Conservation (phyloP, 2,329 filamentous ascomycete species). For the Apiospora aurea region DNA sequence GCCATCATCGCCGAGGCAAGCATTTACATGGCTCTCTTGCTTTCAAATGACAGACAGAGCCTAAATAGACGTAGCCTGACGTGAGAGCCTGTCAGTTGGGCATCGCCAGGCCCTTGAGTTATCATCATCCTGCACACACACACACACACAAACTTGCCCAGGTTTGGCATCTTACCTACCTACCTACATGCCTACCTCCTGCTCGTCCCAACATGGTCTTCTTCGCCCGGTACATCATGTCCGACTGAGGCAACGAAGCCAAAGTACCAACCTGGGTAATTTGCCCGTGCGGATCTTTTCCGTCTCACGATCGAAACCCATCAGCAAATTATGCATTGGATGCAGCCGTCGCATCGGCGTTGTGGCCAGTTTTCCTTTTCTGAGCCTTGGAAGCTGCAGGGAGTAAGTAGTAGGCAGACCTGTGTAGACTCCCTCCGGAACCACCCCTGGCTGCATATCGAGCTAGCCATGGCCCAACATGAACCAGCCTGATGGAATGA, state of each 20-base stretch:
- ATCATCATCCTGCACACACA: not conserved
- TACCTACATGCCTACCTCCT: not conserved
- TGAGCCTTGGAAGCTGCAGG: conserved; percentile 5
- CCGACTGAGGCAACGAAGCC: conserved; percentile 1
- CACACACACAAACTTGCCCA: not conserved
- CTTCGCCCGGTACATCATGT: conserved; percentile 7
- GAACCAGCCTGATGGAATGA: conserved; percentile 20
- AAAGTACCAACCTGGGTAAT: conserved; percentile 8
- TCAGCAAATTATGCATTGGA: not conserved
- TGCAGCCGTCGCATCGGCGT: not conserved
- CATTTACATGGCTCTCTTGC: not conserved
- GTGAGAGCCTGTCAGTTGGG: not conserved
- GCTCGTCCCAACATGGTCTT: not conserved
- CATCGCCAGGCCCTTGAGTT: not conserved
- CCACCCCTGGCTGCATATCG: conserved; percentile 13
- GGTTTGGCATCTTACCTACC: not conserved
- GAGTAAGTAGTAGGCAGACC: not conserved
- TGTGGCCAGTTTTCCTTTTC: conserved; percentile 9
- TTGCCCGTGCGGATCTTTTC: conserved; percentile 16
- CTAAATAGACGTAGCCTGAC: conserved; percentile 11
- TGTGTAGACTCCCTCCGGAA: not conserved
- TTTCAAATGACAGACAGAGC: not conserved
- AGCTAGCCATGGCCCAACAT: conserved; percentile 15
- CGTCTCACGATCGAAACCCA: conserved; percentile 8
- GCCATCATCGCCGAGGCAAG: not conserved